Evolutionary conservation across 2,329 filamentous ascomycete genomes (phyloP).

Genomic region (Malbranchea cinnamomea): DNA sequence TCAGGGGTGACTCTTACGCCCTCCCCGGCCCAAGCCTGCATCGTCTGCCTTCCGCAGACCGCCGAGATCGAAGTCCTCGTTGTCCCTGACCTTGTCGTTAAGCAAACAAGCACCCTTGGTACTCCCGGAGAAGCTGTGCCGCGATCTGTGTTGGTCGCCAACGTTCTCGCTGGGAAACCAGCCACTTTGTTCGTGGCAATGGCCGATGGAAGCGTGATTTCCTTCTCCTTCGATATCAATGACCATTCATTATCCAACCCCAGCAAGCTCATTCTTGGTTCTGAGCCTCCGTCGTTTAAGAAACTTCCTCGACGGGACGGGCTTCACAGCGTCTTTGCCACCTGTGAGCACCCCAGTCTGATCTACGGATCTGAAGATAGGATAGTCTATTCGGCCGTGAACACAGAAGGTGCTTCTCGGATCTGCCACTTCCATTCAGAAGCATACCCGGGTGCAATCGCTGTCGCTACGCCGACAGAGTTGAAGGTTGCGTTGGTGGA

Average conservation of each 20-base stretch:
- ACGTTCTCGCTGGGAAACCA: constrained; percentile 50
- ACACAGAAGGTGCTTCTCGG: constrained; percentile 67
- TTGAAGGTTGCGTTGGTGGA: constrained; percentile 73
- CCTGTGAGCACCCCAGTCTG: constrained; percentile 82
- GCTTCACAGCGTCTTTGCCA: constrained; percentile 73
- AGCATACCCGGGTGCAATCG: constrained; percentile 66
- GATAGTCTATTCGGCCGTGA: constrained; percentile 85
- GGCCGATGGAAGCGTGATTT: constrained; percentile 82
- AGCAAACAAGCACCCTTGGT: constrained; percentile 49
- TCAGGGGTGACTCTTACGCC: constrained; percentile 68
- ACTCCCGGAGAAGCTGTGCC: constrained; percentile 64
- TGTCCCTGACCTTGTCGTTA: constrained; percentile 47
- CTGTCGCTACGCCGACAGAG: constrained; percentile 61
- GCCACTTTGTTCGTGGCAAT: constrained; percentile 79
- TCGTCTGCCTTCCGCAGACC: constrained; percentile 80
- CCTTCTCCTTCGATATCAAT: constrained; percentile 53
- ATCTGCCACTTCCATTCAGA: constrained; percentile 72
- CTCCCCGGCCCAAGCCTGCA: constrained; percentile 48
- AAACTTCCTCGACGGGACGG: constrained; percentile 53
- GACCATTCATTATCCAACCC: constrained; percentile 53
- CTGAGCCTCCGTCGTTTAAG: constrained; percentile 68
- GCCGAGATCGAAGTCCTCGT: constrained; percentile 62
- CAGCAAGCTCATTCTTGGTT: constrained; percentile 74
- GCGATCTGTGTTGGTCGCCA: constrained; percentile 63
- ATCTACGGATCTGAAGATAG: constrained; percentile 82